Evolutionary conservation across 192 early-diverging fungal genomes (phyloP).

Genomic region (Backusella morwellensis): DNA sequence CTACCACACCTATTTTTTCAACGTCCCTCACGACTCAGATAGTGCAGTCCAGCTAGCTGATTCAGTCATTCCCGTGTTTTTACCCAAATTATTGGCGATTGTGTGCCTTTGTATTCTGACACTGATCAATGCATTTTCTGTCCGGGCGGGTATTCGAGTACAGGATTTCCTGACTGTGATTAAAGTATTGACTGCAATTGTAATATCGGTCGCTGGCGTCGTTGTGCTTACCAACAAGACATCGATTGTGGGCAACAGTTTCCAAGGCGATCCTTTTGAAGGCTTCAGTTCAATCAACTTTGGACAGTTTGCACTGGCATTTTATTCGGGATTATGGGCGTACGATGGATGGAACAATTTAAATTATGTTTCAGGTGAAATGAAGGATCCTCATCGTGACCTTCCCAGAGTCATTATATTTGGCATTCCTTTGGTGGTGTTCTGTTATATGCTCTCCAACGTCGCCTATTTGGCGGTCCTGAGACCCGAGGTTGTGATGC

Average conservation of each 20-base stretch:
- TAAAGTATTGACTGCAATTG: constrained; percentile 65
- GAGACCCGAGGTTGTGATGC: constrained; percentile 60
- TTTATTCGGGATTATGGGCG: constrained; percentile 68
- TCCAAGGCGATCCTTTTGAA: constrained; percentile 60
- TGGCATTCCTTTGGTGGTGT: constrained; percentile 66
- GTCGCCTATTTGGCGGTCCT: constrained; percentile 81
- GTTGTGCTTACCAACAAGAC: constrained; percentile 61
- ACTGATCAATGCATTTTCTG: constrained; percentile 64
- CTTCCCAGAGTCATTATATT: constrained; percentile 78
- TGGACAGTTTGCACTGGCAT: constrained; percentile 71
- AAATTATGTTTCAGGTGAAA: constrained; percentile 82
- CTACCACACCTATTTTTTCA: constrained; percentile 51
- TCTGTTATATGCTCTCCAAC: constrained; percentile 79
- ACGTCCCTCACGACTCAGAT: constrained; percentile 40
- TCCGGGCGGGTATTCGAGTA: constrained; percentile 61
- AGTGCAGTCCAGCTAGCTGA: constrained; percentile 33
- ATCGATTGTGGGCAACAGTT: constrained; percentile 44
- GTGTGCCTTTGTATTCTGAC: constrained; percentile 58
- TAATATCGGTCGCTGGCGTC: constrained; percentile 68
- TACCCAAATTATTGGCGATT: constrained; percentile 56
- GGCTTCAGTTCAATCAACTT: constrained; percentile 49
- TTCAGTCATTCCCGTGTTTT: constrained; percentile 37
- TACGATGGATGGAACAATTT: constrained; percentile 73
- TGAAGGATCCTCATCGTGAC: constrained; percentile 78
- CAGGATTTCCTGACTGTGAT: constrained; percentile 72